Conservation (phyloP, 2,329 filamentous ascomycete genomes). For the Mycosphaerelloides madeirae region DNA sequence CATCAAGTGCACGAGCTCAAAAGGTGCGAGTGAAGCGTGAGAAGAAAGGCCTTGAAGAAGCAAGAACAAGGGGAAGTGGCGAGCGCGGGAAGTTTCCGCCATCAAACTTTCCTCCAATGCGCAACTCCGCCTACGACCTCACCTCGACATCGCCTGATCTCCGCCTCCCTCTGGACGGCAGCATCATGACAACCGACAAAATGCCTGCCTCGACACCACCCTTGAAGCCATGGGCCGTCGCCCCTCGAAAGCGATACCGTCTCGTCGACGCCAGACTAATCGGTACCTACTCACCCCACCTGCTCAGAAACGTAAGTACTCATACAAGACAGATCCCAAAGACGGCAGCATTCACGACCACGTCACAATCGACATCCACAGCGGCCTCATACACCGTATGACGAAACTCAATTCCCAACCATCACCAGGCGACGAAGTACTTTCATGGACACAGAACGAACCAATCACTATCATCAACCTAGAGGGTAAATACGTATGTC, state of each 20-base stretch:
- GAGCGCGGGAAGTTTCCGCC: background rate
- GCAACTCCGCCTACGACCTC: background rate
- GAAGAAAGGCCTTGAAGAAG: background rate
- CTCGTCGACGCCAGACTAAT: constrained; percentile 23
- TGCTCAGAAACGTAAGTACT: background rate
- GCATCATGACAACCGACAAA: background rate
- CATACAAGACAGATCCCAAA: constrained; percentile 24
- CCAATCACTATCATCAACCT: constrained; percentile 36
- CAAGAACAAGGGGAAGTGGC: background rate
- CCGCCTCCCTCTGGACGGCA: no score
- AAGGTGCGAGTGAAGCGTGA: background rate
- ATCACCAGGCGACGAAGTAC: constrained; percentile 25
- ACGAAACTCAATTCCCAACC: constrained; percentile 24
- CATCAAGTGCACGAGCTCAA: no score
- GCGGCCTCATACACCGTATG: constrained; percentile 28
- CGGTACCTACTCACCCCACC: constrained; percentile 1
- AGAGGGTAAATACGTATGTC: constrained; percentile 43
- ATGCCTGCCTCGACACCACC: constrained; percentile 3
- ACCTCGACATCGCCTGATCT: no score
- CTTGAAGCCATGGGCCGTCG: constrained; percentile 22
- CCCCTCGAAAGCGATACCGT: constrained; percentile 17
- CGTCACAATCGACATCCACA: constrained; percentile 29
- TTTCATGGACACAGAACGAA: constrained; percentile 26
- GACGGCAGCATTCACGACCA: constrained; percentile 28
- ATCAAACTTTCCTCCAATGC: background rate